phyloP scores from a whole-genome alignment of 768 basidiomycete genomes.

The Udeniomyces megalosporus region DNA sequence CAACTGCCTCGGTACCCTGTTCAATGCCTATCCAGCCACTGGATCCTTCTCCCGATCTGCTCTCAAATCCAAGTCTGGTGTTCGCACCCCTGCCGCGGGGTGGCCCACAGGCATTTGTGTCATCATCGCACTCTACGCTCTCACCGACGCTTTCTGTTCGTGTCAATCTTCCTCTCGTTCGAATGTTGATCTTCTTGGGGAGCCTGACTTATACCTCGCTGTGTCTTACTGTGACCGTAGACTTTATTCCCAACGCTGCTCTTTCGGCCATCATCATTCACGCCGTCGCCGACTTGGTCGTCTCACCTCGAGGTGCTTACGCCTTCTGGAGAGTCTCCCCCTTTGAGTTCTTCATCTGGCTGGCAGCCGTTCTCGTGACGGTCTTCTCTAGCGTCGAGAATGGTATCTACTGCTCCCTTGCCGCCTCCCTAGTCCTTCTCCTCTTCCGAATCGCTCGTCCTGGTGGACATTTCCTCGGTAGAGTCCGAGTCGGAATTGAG shows the following conservation, averaged over 20 bases:
- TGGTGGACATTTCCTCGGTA: slow-evolving; percentile 82
- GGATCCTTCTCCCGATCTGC: slow-evolving; percentile 97
- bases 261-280: slow-evolving; percentile 17
- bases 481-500: slow-evolving; percentile 39
- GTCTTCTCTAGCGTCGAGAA: slow-evolving; percentile 79
- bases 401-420: slow-evolving; percentile 42
- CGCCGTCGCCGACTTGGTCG: slow-evolving; percentile 47
- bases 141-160: background rate
- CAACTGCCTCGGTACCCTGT: slow-evolving; percentile 52
- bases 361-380: slow-evolving; percentile 39
- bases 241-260: slow-evolving; percentile 10
- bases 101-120: slow-evolving; percentile 72
- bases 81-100: slow-evolving; percentile 83
- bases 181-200: background rate
- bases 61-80: slow-evolving; percentile 86
- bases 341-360: slow-evolving; percentile 43
- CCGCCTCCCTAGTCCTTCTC: slow-evolving; percentile 60
- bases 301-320: slow-evolving; percentile 64
- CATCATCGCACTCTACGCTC: slow-evolving; percentile 59
- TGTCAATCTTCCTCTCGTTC: background rate
- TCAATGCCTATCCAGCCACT: slow-evolving; percentile 86
- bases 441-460: slow-evolving; percentile 76
- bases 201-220: no score
- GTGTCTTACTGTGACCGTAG: no score
- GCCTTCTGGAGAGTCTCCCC: slow-evolving; percentile 88